Base-by-base conservation (phyloP, 2,329 filamentous ascomycete species). In the Penicillium occitanis region DNA sequence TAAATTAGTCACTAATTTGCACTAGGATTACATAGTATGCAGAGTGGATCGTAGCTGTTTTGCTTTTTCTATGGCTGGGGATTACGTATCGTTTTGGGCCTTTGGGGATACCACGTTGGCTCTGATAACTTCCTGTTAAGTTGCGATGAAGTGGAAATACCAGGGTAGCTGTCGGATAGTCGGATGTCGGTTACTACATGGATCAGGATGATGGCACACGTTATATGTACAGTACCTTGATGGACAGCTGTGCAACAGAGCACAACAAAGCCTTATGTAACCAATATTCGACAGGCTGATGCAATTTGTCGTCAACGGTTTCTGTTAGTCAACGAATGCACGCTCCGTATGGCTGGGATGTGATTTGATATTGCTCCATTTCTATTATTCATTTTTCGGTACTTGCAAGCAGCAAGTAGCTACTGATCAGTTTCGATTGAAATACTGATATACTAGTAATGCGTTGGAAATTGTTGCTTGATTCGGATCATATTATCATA, bases 301-400 rank as follows among this genome's bases (percentile, higher is more conserved):
- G 62, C 62, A 48, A 64, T 58, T 63, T 64, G 62, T 48, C 53
- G 62, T 35, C 62, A 58, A 57, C 17, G 22, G 48, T 67, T 67
- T 64, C 50, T 30, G 64, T 67, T 67, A 67, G 66, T 67, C 66
- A 67, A 46, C 46, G 57, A 61, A 40, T 62, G 60, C 30, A 42
- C 44, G 22, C 48, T 28, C 48, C 3, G 13, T 25, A n/a, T 17
- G 4, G 28, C 60, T 5, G 11, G 28, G 19, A 13, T 22, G 6
- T 57, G 53, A 22, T 22, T 57, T 57, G 53, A 37, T 37, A 40
- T 57, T 37, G 33, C 53, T 14, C 53, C 11, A 22, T 57, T 57
- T 53, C 50, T 19, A 22, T 57, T 37, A 37, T 40, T 40, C 53
- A 40, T 14, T 53, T n/a, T 14, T 17, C 46, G 10, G 4, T 25